These are phyloP conservation scores for Chaetomium cochliodes DNA, from an alignment of 495 filamentous ascomycete genomes.

Conservation along the genomic window DNA sequence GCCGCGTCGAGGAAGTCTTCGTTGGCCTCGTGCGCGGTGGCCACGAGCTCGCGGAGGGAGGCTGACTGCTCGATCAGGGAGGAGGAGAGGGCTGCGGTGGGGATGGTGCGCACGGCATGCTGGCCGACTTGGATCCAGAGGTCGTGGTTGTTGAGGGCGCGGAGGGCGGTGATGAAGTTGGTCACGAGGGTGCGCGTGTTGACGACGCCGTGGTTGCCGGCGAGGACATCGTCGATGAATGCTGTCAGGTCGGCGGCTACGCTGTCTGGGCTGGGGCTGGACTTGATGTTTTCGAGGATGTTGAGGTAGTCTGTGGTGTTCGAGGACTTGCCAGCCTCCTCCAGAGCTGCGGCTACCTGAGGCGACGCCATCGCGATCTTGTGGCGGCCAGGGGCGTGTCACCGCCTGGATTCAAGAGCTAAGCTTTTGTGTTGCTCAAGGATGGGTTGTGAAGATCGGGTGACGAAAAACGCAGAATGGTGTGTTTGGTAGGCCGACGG, in stretches of 20 bases:
- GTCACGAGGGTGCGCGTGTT: constrained; percentile 68
- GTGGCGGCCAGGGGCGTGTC: not conserved
- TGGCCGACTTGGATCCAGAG: constrained; percentile 68
- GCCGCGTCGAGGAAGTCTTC: constrained; percentile 81
- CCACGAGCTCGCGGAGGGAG: constrained; percentile 74
- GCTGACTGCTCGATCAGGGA: constrained; percentile 84
- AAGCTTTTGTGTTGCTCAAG: not conserved
- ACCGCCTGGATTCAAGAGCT: too few species aligned
- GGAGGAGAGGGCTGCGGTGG: constrained; percentile 47
- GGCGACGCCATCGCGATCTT: constrained; percentile 29
- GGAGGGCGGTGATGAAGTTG: constrained; percentile 61
- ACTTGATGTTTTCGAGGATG: constrained; percentile 63
- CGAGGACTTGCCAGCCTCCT: constrained; percentile 39
- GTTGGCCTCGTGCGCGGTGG: constrained; percentile 74
- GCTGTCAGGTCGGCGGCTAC: constrained; percentile 65
- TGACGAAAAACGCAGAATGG: not conserved
- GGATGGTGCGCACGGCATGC: constrained; percentile 63
- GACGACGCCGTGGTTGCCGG: constrained; percentile 69
- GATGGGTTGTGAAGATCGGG: not conserved
- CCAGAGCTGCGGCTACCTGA: constrained; percentile 50
- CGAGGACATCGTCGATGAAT: constrained; percentile 67
- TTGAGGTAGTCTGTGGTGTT: constrained; percentile 58
- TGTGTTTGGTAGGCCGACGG: not conserved
- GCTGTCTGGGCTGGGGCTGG: constrained; percentile 52
- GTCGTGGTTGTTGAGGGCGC: constrained; percentile 54